Percentiles rank a stretch among this genome's conserved stretches.
Conservation (phyloP, 2,329 filamentous ascomycete species). For the Botrytis sinoallii region DNA sequence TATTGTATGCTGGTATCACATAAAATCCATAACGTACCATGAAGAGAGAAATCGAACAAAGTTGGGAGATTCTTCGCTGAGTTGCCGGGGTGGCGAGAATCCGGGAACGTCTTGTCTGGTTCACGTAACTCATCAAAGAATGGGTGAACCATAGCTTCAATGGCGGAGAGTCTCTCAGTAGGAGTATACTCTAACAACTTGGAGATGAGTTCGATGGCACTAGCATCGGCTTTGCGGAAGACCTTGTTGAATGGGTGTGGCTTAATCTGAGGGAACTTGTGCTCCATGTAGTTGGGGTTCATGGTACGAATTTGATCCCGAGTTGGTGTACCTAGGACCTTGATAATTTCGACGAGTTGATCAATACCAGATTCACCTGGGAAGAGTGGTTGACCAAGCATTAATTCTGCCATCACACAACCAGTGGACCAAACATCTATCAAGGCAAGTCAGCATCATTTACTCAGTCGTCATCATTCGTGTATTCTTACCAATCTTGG, state of each 20-base stretch:
- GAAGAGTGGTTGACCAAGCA: constrained; percentile 97
- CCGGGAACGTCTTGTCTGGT: constrained; percentile 84
- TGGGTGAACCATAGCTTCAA: constrained; percentile 96
- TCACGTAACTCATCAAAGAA: constrained; percentile 98
- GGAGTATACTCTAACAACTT: constrained; percentile 94
- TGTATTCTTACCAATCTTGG: constrained; percentile 83
- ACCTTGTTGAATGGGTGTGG: constrained; percentile 99
- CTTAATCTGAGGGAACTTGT: constrained; percentile 99
- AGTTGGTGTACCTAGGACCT: constrained; percentile 93
- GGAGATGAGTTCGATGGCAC: constrained; percentile 93
- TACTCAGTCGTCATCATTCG: constrained; percentile 21
- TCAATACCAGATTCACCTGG: constrained; percentile 98
- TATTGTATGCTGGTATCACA: neutral
- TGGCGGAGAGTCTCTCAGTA: constrained; percentile 86
- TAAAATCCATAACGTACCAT: constrained; percentile 62
- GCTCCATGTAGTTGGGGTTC: constrained; percentile 99
- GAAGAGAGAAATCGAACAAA: constrained; percentile 89
- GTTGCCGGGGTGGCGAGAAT: constrained; percentile 79
- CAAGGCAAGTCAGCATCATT: constrained; percentile 20
- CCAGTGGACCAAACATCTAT: constrained; percentile 98
- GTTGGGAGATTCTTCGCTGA: constrained; percentile 79
- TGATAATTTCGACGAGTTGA: constrained; percentile 98
- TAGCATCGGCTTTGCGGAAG: constrained; percentile 91
- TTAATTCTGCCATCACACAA: constrained; percentile 98
- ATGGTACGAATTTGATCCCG: constrained; percentile 98